Conservation (phyloP, 163 green algal species). For the Chlorella variabilis region DNA sequence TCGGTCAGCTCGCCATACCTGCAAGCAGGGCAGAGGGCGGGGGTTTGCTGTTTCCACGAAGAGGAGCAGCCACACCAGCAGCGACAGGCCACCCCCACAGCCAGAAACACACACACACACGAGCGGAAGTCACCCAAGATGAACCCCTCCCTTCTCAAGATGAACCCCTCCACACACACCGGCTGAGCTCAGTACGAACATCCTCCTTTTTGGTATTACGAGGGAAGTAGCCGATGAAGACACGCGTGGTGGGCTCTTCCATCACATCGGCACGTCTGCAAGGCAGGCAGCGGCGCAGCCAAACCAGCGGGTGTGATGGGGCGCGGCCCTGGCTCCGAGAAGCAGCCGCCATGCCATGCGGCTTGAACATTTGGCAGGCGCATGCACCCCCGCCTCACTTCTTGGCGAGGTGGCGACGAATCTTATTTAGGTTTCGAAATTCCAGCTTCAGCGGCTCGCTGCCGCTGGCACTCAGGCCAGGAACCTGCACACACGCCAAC, state of each 20-base stretch:
- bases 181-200: neutral
- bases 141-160: too few species aligned
- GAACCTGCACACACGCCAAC: neutral
- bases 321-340: too few species aligned
- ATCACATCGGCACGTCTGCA: neutral
- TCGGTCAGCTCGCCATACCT: conserved; percentile 11
- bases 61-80: too few species aligned
- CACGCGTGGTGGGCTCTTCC: conserved; percentile 1
- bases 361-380: neutral
- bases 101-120: too few species aligned
- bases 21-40: neutral
- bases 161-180: neutral
- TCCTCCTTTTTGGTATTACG: conserved; percentile 2
- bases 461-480: neutral
- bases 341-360: neutral
- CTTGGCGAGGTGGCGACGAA: neutral
- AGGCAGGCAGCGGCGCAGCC: neutral
- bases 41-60: too few species aligned
- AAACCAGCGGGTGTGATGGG: neutral
- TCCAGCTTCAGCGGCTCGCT: neutral
- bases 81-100: too few species aligned
- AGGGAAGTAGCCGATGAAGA: conserved; percentile 27
- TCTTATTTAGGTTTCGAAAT: neutral
- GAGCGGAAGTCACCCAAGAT: too few species aligned
- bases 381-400: neutral